Evolutionary conservation across 148 eudicot species (phyloP).

Genomic region (Camellia lanceoleosa): DNA sequence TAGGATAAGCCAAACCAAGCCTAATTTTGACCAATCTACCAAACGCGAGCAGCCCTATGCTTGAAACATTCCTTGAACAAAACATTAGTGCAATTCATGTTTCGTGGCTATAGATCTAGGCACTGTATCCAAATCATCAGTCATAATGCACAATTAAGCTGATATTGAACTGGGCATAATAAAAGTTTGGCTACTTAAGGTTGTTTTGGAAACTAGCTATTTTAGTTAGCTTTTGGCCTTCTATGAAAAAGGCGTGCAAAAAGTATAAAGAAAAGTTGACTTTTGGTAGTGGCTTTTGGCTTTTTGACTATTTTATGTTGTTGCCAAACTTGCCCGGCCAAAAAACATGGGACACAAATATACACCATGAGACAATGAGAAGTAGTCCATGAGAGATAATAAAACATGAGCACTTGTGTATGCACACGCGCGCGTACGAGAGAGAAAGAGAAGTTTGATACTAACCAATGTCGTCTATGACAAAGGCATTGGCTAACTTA

Average conservation of each 20-base stretch:
- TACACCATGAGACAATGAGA: neutral
- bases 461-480: constrained; percentile 62
- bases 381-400: no score
- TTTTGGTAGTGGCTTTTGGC: no score
- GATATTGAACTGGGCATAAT: neutral
- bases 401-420: neutral
- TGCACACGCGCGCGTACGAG: neutral
- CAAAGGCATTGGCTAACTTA: constrained; percentile 66
- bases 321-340: no score
- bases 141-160: neutral
- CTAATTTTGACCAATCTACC: neutral
- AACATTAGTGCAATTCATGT: neutral
- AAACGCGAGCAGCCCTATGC: neutral
- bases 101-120: neutral
- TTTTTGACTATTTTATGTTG: no score
- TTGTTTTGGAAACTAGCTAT: no score
- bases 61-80: neutral
- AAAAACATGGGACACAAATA: neutral
- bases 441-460: constrained; percentile 6
- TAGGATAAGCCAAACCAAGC: no score
- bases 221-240: no score
- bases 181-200: neutral
- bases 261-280: no score
- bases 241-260: no score
- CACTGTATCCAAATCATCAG: neutral